phyloP scores from a whole-genome alignment of 768 basidiomycete species.

The Lentinula sp. region DNA sequence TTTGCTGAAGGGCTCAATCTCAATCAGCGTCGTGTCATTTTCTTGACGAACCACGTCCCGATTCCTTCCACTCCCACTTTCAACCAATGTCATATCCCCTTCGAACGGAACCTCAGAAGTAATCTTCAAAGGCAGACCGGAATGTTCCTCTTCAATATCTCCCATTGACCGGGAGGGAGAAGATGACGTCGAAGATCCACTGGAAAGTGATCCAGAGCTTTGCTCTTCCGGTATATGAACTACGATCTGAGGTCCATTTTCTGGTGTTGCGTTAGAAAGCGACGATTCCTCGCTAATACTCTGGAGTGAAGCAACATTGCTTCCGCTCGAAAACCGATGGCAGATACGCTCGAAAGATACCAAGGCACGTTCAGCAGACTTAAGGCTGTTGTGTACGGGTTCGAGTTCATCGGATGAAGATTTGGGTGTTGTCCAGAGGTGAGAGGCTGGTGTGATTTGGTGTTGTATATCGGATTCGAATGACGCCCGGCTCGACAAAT shows the following conservation, averaged over 20 bases:
- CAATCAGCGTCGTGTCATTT: background rate
- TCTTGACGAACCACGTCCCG: background rate
- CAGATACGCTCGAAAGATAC: slow-evolving; percentile 7
- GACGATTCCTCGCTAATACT: slow-evolving; percentile 3
- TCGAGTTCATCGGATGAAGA: background rate
- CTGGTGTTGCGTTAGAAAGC: background rate
- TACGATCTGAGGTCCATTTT: background rate
- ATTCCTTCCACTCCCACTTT: background rate
- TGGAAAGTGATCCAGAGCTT: background rate
- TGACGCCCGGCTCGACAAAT: background rate
- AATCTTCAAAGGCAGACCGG: background rate
- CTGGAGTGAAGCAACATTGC: background rate
- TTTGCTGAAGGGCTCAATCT: background rate
- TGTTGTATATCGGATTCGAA: background rate
- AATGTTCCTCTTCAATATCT: background rate
- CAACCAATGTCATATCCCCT: background rate
- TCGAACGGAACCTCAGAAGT: background rate
- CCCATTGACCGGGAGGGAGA: background rate
- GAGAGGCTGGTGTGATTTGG: background rate
- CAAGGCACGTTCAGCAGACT: slow-evolving; percentile 3
- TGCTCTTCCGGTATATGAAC: background rate
- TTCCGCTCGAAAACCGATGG: slow-evolving; percentile 4
- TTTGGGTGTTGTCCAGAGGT: background rate
- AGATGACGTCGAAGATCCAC: no score
- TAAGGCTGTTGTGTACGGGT: background rate